Base-by-base conservation (phyloP, 2,329 filamentous ascomycete genomes). In the Zasmidium citrigriseum region DNA sequence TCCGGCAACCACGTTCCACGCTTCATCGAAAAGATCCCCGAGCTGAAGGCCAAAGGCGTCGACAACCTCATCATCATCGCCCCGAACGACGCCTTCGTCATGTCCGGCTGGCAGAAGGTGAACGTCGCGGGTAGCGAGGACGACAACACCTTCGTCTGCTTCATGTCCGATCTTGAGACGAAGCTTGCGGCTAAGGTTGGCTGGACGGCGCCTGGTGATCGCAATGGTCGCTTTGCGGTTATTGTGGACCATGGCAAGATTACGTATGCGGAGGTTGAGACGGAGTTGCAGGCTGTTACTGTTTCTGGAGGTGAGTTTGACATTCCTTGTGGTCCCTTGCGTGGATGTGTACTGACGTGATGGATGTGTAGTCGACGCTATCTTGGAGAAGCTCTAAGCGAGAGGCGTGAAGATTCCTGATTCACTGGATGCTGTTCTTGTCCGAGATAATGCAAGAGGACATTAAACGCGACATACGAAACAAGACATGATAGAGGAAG, bases 41-140 rank as follows among this genome's bases (percentile, higher is more conserved):
- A 65, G 29, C 52, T 63, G 45, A 65, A 61, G 47, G 34, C 50
- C 27, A 65, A 63, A 55, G 63, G 60, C 44, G 60, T 65, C 18
- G 60, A 65, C 52, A 52, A 61, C 24, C 58, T 65, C 48, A 50
- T 65, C 52, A 58, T 65, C 51, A 65, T 65, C 48, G 63, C 60
- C 16, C 58, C 63, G 18, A 65, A 65, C 52, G 60, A 65, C 22
- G 63, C 60, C 24, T 65, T 45, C 50, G 63, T 65, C 29, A 65
- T 65, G 63, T 51, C 41, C 45, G 63, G 63, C 51, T 65, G 63
- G 63, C 63, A 65, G 23, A 65, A 65, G 34, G 60, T 63, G 51
- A 63, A 65, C 58, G 24, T 60, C 24, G 60, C 52, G 46, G 46
- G 46, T 44, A 58, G 41, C 22, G 54, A 59, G 9, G 63, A 65